These are phyloP conservation scores for Tuber melanosporum DNA, from an alignment of 495 filamentous ascomycete species.

Conservation along the genomic window DNA sequence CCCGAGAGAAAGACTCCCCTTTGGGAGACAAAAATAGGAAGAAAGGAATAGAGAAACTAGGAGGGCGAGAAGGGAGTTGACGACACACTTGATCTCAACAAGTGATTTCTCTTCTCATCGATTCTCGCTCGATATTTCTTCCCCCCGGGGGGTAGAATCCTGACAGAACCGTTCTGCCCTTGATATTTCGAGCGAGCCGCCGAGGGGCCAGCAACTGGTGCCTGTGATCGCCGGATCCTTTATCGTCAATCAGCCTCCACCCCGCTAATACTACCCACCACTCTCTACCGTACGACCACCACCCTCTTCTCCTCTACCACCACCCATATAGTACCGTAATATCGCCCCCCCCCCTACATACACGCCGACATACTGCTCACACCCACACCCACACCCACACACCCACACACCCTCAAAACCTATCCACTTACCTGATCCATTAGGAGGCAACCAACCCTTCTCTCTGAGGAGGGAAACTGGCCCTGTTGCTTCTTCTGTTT, in stretches of 20 bases:
- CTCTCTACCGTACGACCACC: not conserved
- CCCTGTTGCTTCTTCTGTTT: conserved; percentile 4
- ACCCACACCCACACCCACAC: not conserved
- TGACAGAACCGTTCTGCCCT: not conserved
- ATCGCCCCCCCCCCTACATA: conserved; percentile 19
- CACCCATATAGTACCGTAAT: not conserved
- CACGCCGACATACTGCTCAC: conserved; percentile 2
- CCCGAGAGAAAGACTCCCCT: conserved; percentile 3
- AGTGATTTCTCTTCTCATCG: not conserved
- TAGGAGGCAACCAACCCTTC: not conserved
- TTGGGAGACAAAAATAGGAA: conserved; percentile 12
- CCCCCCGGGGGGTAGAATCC: not conserved
- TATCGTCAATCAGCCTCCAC: conserved; percentile 39
- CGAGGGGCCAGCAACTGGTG: conserved; percentile 16
- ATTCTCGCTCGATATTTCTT: not conserved
- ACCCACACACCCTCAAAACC: not conserved
- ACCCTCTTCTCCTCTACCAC: not conserved
- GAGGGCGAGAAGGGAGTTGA: not conserved
- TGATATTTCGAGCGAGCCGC: not conserved
- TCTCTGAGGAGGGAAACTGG: not conserved
- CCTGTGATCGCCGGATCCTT: conserved; percentile 37
- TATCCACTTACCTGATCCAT: not conserved
- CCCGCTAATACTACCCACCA: conserved; percentile 25
- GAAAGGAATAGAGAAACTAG: not conserved
- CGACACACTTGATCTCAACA: not conserved